phyloP scores from a whole-genome alignment of 129 eudicot genomes.

The Tagetes patula region DNA sequence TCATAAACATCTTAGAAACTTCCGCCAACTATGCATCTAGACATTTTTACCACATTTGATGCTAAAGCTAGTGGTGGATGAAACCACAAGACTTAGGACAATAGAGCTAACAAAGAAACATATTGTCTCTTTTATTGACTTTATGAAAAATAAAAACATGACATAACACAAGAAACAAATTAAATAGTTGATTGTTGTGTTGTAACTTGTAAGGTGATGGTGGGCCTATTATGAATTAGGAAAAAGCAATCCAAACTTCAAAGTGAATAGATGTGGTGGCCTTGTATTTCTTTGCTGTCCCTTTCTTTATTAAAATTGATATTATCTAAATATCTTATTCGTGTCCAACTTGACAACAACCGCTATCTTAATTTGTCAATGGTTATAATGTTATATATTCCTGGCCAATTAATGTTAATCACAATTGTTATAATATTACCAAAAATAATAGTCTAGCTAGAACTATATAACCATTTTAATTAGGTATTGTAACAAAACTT shows the following conservation, averaged over 20 bases:
- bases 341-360: constrained; percentile 34
- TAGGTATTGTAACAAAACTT: too few relatives aligned
- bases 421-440: background rate
- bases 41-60: background rate
- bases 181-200: constrained; percentile 15
- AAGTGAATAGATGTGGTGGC: constrained; percentile 23
- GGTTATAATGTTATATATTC: background rate
- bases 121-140: background rate
- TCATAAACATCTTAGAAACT: background rate
- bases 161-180: background rate
- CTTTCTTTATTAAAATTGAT: constrained; percentile 33
- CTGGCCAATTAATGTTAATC: background rate
- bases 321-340: constrained; percentile 22
- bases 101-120: background rate
- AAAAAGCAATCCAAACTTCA: constrained; percentile 26
- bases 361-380: constrained; percentile 12
- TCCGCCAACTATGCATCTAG: background rate
- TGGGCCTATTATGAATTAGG: constrained; percentile 17
- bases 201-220: constrained; percentile 26
- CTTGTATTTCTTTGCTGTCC: constrained; percentile 36
- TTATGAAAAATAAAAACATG: constrained; percentile 9
- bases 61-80: background rate
- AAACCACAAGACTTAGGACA: too few relatives aligned
- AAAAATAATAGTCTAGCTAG: background rate
- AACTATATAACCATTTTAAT: background rate